Conservation (phyloP, 306 rosid genomes). For the Clitoria ternatea region DNA sequence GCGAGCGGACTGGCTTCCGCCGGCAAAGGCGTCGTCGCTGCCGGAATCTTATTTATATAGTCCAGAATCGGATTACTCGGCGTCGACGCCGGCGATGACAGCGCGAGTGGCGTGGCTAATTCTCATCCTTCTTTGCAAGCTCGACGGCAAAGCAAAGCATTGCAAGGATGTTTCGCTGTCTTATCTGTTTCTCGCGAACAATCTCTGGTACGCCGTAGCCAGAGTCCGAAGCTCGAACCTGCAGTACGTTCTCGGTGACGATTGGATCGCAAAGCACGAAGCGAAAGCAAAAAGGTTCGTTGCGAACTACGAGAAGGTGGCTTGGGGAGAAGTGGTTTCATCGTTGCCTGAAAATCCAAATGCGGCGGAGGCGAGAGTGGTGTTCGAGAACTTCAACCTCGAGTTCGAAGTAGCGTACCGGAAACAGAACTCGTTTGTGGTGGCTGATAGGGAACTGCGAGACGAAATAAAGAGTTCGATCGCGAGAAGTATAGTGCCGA, state of each 20-base stretch:
- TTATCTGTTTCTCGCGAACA: conserved; percentile 61
- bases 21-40: conserved; percentile 3
- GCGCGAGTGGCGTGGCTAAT: conserved; percentile 47
- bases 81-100: conserved; percentile 20
- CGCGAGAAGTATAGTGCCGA: conserved; percentile 31
- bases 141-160: conserved; percentile 54
- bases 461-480: conserved; percentile 50
- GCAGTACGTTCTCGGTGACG: conserved; percentile 53
- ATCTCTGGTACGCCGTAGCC: conserved; percentile 45
- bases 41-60: conserved; percentile 40
- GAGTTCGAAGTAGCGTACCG: conserved; percentile 43
- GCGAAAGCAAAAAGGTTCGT: conserved; percentile 38
- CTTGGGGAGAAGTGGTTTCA: conserved; percentile 51
- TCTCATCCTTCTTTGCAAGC: conserved; percentile 61
- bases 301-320: conserved; percentile 42
- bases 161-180: conserved; percentile 51
- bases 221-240: conserved; percentile 51
- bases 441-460: conserved; percentile 42
- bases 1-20: conserved; percentile 27
- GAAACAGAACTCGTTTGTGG: conserved; percentile 41
- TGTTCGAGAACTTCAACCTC: conserved; percentile 50
- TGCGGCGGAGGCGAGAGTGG: conserved; percentile 39
- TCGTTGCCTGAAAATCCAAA: conserved; percentile 51
- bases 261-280: conserved; percentile 54
- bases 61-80: conserved; percentile 24